phyloP scores from a whole-genome alignment of 106 monocot genomes.

The Dendrobium catenatum region DNA sequence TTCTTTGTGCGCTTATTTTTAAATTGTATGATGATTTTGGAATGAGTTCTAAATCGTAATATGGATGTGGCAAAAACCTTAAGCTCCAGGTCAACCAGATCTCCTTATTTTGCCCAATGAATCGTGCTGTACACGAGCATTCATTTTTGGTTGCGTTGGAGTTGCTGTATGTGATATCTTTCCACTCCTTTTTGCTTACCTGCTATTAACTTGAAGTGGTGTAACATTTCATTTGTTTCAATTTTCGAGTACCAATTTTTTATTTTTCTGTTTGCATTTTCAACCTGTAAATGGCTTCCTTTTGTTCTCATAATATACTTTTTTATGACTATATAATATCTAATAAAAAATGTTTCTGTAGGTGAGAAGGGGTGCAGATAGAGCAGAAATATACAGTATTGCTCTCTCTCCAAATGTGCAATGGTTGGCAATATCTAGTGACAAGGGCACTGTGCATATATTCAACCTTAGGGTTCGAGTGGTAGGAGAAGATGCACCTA shows the following conservation, averaged over 20 bases:
- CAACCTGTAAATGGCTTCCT: background rate
- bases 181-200: background rate
- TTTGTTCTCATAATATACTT: background rate
- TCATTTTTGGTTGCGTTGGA: background rate
- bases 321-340: background rate
- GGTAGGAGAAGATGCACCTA: slow-evolving; percentile 59
- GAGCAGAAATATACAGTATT: slow-evolving; percentile 91
- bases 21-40: too few relatives aligned
- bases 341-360: slow-evolving; percentile 13
- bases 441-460: slow-evolving; percentile 90
- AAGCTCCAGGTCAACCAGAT: too few relatives aligned
- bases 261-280: background rate
- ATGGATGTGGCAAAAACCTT: too few relatives aligned
- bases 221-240: background rate
- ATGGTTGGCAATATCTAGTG: slow-evolving; percentile 90
- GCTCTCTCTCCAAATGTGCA: slow-evolving; percentile 76
- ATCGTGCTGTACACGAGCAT: background rate
- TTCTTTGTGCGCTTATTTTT: too few relatives aligned
- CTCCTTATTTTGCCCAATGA: background rate
- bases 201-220: background rate
- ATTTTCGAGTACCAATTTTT: background rate
- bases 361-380: slow-evolving; percentile 88
- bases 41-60: too few relatives aligned
- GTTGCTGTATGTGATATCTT: background rate
- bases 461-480: slow-evolving; percentile 85